phyloP scores from a whole-genome alignment of 768 basidiomycete genomes.

The Pleurotus citrinopileatus region DNA sequence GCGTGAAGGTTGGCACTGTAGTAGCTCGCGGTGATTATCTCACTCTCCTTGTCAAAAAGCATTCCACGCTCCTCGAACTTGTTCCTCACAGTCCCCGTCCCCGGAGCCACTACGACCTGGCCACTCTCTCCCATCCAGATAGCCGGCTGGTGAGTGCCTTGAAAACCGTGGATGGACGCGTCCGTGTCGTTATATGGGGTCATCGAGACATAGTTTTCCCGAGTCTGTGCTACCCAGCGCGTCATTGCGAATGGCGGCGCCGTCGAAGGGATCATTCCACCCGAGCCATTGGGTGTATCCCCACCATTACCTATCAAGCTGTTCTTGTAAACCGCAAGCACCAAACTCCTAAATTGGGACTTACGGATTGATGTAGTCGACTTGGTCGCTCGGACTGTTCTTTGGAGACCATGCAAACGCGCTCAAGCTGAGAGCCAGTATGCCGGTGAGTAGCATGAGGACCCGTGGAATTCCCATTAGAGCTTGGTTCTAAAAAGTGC shows the following conservation, averaged over 20 bases:
- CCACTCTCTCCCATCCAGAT: slow-evolving; percentile 90
- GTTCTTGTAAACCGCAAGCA: not conserved
- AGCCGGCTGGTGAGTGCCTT: slow-evolving; percentile 79
- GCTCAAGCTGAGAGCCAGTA: too few relatives aligned
- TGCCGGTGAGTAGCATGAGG: too few relatives aligned
- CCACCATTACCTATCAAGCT: slow-evolving; percentile 73
- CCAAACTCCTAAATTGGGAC: slow-evolving; percentile 6
- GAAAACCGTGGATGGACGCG: slow-evolving; percentile 63
- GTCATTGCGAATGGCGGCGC: slow-evolving; percentile 86
- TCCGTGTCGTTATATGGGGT: slow-evolving; percentile 68
- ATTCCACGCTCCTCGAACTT: slow-evolving; percentile 50
- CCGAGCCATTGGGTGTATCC: slow-evolving; percentile 64
- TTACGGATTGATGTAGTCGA: slow-evolving; percentile 30
- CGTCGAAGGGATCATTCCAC: slow-evolving; percentile 76
- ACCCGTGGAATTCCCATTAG: too few relatives aligned
- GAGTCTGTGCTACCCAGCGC: slow-evolving; percentile 80
- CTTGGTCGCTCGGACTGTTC: slow-evolving; percentile 20
- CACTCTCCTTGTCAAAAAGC: slow-evolving; percentile 38
- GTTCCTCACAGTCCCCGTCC: slow-evolving; percentile 39
- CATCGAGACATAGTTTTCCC: slow-evolving; percentile 71
- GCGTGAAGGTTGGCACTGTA: slow-evolving; percentile 49
- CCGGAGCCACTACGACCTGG: slow-evolving; percentile 58
- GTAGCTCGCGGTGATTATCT: slow-evolving; percentile 41
- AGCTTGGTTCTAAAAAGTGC: too few relatives aligned
- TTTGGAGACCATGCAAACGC: too few relatives aligned